Evolutionary conservation across 306 rosid genomes (phyloP).

Genomic region (Vicia villosa): DNA sequence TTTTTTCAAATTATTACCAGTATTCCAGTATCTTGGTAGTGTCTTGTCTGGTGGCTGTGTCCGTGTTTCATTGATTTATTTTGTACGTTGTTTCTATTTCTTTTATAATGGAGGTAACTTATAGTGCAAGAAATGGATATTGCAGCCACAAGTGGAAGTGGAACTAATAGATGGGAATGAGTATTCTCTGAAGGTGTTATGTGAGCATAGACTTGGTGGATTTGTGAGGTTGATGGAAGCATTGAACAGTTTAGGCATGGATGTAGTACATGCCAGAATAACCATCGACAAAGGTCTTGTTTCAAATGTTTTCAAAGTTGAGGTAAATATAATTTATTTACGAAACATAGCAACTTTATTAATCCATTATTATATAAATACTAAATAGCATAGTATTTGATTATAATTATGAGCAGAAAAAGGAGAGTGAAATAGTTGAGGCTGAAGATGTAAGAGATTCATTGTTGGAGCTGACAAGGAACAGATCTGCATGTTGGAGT

Average conservation of each 20-base stretch:
- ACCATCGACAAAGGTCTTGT: constrained; percentile 83
- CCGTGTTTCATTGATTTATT: too few species aligned
- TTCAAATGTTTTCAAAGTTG: constrained; percentile 77
- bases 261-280: constrained; percentile 78
- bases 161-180: constrained; percentile 80
- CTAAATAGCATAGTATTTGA: too few species aligned
- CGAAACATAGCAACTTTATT: neutral
- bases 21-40: too few species aligned
- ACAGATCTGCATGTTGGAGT: constrained; percentile 50
- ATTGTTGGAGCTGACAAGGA: too few species aligned
- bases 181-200: constrained; percentile 75
- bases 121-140: neutral
- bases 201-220: constrained; percentile 85
- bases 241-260: constrained; percentile 66
- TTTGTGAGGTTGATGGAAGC: constrained; percentile 88
- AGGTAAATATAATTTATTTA: constrained; percentile 46
- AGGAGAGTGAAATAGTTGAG: too few species aligned
- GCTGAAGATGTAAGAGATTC: too few species aligned
- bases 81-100: too few species aligned
- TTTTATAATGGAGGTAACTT: neutral
- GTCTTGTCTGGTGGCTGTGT: too few species aligned
- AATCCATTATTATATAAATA: neutral
- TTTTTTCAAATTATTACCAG: too few species aligned
- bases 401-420: constrained; percentile 48
- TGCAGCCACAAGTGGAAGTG: constrained; percentile 92